Evolutionary conservation across 2,329 filamentous ascomycete genomes (phyloP).

Genomic region (Ceratocystis destructans): DNA sequence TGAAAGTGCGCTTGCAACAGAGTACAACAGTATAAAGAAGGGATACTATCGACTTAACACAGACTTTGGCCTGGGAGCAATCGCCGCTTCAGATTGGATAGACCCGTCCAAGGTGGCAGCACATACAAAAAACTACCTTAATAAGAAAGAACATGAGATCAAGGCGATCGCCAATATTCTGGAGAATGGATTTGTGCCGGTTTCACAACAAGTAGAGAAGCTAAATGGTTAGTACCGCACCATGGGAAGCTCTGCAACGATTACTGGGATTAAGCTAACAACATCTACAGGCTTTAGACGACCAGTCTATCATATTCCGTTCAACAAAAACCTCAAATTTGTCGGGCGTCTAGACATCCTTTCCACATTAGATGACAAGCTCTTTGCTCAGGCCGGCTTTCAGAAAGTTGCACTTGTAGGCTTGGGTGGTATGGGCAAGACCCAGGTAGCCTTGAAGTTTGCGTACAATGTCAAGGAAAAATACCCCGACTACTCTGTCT

Average conservation of each 20-base stretch:
- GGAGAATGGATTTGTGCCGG: neutral
- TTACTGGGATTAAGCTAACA: too few relatives aligned
- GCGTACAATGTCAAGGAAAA: neutral
- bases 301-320: neutral
- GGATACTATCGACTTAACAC: conserved; percentile 24
- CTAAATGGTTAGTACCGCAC: too few relatives aligned
- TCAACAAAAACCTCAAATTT: neutral
- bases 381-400: neutral
- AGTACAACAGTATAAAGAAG: conserved; percentile 19
- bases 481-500: neutral
- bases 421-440: neutral
- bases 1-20: conserved; percentile 9
- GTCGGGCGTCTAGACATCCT: neutral
- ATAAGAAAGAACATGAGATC: conserved; percentile 9
- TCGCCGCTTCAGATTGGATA: conserved; percentile 23
- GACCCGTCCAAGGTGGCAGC: conserved; percentile 21
- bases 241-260: too few relatives aligned
- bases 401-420: neutral
- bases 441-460: neutral
- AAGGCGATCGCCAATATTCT: neutral
- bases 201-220: neutral
- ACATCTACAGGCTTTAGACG: neutral
- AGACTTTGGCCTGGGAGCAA: conserved; percentile 22
- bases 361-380: neutral
- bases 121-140: conserved; percentile 22